phyloP scores from a whole-genome alignment of 2,329 filamentous ascomycete species.

The Pseudogymnoascus sp. region DNA sequence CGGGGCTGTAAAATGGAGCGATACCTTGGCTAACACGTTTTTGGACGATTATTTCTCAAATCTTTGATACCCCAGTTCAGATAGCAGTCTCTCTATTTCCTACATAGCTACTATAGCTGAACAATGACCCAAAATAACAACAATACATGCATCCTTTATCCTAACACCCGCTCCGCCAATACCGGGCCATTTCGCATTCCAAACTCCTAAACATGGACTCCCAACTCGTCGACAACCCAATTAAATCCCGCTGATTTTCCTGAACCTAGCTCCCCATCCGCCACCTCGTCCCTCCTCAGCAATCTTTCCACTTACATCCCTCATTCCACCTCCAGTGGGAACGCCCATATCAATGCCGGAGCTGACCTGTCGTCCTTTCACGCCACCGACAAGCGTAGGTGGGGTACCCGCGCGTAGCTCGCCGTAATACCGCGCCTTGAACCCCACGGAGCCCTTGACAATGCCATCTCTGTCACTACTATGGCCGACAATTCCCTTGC shows the following conservation, averaged over 20 bases:
- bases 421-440: slow-evolving; percentile 47
- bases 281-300: slow-evolving; percentile 55
- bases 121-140: not conserved
- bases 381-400: slow-evolving; percentile 41
- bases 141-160: not conserved
- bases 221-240: not conserved
- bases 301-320: slow-evolving; percentile 65
- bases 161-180: slow-evolving; percentile 1
- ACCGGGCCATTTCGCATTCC: not conserved
- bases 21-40: not conserved
- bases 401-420: slow-evolving; percentile 45
- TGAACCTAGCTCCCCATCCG: slow-evolving; percentile 27
- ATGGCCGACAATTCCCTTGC: not conserved
- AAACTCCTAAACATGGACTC: not conserved
- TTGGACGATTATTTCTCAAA: not conserved
- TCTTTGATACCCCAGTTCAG: not conserved
- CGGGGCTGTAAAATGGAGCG: not conserved
- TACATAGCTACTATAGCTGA: not conserved
- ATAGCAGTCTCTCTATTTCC: not conserved
- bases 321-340: slow-evolving; percentile 30
- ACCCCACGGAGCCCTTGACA: not conserved
- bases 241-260: slow-evolving; percentile 30
- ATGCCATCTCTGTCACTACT: slow-evolving; percentile 6
- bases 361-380: slow-evolving; percentile 41
- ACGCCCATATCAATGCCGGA: slow-evolving; percentile 48